phyloP scores from a whole-genome alignment of 148 eudicot genomes.

The Nepenthes gracilis region DNA sequence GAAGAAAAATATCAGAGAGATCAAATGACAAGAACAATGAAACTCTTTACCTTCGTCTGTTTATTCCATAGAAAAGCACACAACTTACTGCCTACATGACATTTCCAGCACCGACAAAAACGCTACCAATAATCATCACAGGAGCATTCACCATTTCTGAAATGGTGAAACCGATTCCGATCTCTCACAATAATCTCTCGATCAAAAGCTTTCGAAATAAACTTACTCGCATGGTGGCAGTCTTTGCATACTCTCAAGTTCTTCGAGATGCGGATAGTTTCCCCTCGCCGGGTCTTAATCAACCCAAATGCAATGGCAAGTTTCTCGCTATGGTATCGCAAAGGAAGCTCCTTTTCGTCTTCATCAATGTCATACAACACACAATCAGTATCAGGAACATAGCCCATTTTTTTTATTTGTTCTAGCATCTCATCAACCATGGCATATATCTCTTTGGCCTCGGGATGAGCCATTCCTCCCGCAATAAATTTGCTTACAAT shows the following conservation, averaged over 20 bases:
- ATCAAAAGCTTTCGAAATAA: constrained; percentile 48
- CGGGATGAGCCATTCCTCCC: constrained; percentile 49
- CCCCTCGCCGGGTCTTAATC: constrained; percentile 46
- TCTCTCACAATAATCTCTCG: constrained; percentile 65
- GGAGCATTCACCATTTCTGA: constrained; percentile 56
- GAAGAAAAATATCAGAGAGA: no score
- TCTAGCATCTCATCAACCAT: constrained; percentile 43
- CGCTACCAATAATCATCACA: constrained; percentile 63
- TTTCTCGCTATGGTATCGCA: constrained; percentile 62
- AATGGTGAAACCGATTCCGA: constrained; percentile 68
- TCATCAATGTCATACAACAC: constrained; percentile 33
- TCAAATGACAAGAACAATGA: no score
- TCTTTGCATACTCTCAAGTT: constrained; percentile 65
- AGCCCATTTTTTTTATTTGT: constrained; percentile 32
- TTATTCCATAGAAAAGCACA: no score
- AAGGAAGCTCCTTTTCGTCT: constrained; percentile 48
- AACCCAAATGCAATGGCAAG: constrained; percentile 68
- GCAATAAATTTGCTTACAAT: constrained; percentile 40
- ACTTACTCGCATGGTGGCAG: constrained; percentile 63
- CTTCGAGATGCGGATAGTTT: constrained; percentile 45
- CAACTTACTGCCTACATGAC: no score
- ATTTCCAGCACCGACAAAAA: no score
- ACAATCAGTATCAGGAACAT: constrained; percentile 32
- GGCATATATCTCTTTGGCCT: constrained; percentile 38
- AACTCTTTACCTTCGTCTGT: no score